A percentile compares a stretch with the other conserved stretches of the same genome.
phyloP scores from a whole-genome alignment of 1,284 basidiomycete genomes.

The Cystobasidium sp. region DNA sequence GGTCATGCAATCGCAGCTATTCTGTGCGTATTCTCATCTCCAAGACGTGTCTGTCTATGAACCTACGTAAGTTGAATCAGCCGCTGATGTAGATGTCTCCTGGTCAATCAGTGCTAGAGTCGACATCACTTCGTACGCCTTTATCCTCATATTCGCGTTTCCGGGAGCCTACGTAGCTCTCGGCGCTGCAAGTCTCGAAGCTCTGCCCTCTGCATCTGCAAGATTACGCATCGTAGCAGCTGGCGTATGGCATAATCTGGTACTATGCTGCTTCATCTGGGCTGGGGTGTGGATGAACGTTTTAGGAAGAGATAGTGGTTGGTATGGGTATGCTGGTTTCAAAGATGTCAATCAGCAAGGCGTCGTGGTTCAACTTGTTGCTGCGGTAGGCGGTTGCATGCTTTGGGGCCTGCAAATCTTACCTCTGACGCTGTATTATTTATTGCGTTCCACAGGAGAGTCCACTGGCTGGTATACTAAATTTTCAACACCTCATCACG shows the following conservation, averaged over 20 bases:
- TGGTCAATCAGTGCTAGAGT: neutral
- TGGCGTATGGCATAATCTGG: constrained; percentile 47
- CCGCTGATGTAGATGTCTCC: too few species aligned
- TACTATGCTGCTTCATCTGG: constrained; percentile 24
- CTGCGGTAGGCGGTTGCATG: neutral
- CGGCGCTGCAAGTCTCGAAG: neutral
- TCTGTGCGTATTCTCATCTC: constrained; percentile 41
- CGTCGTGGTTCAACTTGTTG: constrained; percentile 23
- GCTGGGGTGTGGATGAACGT: neutral
- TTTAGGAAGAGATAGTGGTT: neutral
- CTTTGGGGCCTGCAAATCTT: neutral
- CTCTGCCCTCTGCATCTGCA: constrained; percentile 3
- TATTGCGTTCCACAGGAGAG: constrained; percentile 9
- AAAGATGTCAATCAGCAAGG: constrained; percentile 10
- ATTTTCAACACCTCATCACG: constrained; percentile 31
- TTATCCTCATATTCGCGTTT: constrained; percentile 44
- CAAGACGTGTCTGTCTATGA: too few species aligned
- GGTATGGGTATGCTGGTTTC: constrained; percentile 3
- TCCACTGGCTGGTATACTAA: constrained; percentile 16
- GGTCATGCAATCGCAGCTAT: constrained; percentile 47
- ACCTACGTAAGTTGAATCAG: too few species aligned
- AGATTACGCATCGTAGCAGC: constrained; percentile 44
- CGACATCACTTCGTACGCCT: constrained; percentile 34
- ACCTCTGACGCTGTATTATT: neutral
- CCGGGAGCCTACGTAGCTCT: constrained; percentile 49